Percentiles rank a stretch among this genome's conserved stretches.
Evolutionary conservation across 805 yeast species (phyloP).

Genomic region (Candida broadrunensis): DNA sequence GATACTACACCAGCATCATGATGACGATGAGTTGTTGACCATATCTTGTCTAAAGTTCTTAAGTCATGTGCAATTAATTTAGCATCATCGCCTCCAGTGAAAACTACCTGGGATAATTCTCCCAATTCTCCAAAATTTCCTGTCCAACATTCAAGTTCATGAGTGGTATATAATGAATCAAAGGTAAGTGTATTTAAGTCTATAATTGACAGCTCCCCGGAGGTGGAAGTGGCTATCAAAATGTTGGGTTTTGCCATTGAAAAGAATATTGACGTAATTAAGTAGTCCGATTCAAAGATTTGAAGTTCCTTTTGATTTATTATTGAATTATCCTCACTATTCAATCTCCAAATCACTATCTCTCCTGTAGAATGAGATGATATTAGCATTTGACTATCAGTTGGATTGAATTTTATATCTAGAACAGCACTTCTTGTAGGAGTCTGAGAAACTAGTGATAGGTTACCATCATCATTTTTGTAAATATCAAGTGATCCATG

Average conservation of each 20-base stretch:
- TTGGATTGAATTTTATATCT: constrained; percentile 70
- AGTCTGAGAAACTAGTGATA: constrained; percentile 16
- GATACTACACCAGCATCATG: constrained; percentile 94
- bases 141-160: constrained; percentile 86
- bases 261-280: constrained; percentile 66
- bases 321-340: constrained; percentile 19
- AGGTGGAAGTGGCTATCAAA: constrained; percentile 61
- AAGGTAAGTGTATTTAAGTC: constrained; percentile 18
- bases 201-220: constrained; percentile 55
- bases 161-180: constrained; percentile 38
- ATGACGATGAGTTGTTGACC: constrained; percentile 45
- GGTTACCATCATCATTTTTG: constrained; percentile 16
- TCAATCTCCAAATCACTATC: constrained; percentile 56
- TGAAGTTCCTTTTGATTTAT: constrained; percentile 21
- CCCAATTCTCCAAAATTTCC: constrained; percentile 64
- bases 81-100: constrained; percentile 91
- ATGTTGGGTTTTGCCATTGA: constrained; percentile 38
- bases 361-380: constrained; percentile 84
- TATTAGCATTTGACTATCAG: constrained; percentile 44
- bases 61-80: constrained; percentile 71
- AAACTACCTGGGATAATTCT: constrained; percentile 54
- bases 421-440: constrained; percentile 63
- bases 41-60: constrained; percentile 34
- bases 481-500: constrained; percentile 59
- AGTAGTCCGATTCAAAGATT: constrained; percentile 44